These are phyloP conservation scores for Diutina mesorugosa DNA, from an alignment of 1,139 yeast species.

Conservation along the genomic window DNA sequence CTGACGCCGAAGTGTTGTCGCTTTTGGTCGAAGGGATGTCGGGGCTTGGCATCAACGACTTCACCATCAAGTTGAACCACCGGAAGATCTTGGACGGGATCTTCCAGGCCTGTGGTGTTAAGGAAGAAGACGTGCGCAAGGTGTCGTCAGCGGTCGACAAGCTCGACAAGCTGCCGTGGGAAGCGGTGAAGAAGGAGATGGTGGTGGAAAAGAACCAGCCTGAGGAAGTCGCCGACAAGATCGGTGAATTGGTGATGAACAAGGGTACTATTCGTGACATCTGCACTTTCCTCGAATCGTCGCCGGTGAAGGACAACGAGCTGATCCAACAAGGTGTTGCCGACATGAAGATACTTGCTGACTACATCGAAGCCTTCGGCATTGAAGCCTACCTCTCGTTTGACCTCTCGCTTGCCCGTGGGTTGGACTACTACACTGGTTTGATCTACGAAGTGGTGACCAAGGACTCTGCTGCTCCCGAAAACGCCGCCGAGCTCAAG, in stretches of 20 bases:
- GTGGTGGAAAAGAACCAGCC: conserved; percentile 79
- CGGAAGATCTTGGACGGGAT: conserved; percentile 93
- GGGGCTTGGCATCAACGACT: conserved; percentile 73
- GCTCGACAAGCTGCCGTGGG: conserved; percentile 93
- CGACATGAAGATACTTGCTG: conserved; percentile 66
- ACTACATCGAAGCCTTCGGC: conserved; percentile 70
- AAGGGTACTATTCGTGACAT: conserved; percentile 69
- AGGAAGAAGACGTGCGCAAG: conserved; percentile 85
- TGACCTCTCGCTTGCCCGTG: conserved; percentile 92
- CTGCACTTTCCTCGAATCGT: conserved; percentile 39
- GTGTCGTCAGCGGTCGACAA: conserved; percentile 94
- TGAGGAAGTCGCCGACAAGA: conserved; percentile 83
- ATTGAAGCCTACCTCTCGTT: conserved; percentile 46
- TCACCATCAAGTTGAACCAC: conserved; percentile 86
- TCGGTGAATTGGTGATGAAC: conserved; percentile 81
- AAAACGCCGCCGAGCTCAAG: conserved; percentile 35
- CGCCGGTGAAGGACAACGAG: conserved; percentile 46
- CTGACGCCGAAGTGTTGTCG: conserved; percentile 82
- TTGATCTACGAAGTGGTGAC: conserved; percentile 94
- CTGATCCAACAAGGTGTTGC: conserved; percentile 70
- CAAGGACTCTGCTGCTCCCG: conserved; percentile 88
- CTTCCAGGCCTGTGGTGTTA: conserved; percentile 89
- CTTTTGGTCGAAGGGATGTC: conserved; percentile 75
- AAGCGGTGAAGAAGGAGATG: conserved; percentile 83
- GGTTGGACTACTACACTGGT: conserved; percentile 94